phyloP scores from a whole-genome alignment of 148 eudicot genomes.

The Pharnaceum exiguum region DNA sequence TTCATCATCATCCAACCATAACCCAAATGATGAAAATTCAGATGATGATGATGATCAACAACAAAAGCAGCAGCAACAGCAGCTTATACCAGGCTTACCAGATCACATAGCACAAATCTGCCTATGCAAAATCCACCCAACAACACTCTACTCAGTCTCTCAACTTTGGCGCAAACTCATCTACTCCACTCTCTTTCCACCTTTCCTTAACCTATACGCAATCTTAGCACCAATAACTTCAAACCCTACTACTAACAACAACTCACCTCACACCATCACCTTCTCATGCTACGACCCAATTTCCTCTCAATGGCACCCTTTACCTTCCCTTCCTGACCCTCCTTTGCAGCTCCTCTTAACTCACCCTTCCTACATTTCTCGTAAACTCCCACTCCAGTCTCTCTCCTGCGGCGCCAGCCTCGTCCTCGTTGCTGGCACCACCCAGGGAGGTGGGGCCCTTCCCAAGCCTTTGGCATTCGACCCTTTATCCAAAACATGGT shows the following conservation, averaged over 20 bases:
- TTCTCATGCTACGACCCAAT: slow-evolving; percentile 46
- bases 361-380: slow-evolving; percentile 67
- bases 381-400: slow-evolving; percentile 62
- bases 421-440: slow-evolving; percentile 56
- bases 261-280: slow-evolving; percentile 7
- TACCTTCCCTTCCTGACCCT: slow-evolving; percentile 44
- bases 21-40: not conserved
- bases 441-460: slow-evolving; percentile 49
- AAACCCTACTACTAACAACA: not conserved
- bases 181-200: slow-evolving; percentile 56
- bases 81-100: slow-evolving; percentile 63
- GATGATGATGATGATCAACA: not conserved
- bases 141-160: slow-evolving; percentile 47
- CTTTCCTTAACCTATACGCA: slow-evolving; percentile 58
- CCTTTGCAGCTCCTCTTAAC: slow-evolving; percentile 38
- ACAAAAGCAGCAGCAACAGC: not conserved
- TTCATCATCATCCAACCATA: not conserved
- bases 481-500: slow-evolving; percentile 36
- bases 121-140: slow-evolving; percentile 47
- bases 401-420: slow-evolving; percentile 30
- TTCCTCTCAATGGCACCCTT: slow-evolving; percentile 33
- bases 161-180: slow-evolving; percentile 58
- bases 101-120: slow-evolving; percentile 56
- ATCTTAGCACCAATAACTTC: slow-evolving; percentile 21
- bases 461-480: slow-evolving; percentile 51